A percentile compares a stretch with the other conserved stretches of the same genome.
Conservation (phyloP, 805 yeast species). For the Schwanniomyces yamadae region DNA sequence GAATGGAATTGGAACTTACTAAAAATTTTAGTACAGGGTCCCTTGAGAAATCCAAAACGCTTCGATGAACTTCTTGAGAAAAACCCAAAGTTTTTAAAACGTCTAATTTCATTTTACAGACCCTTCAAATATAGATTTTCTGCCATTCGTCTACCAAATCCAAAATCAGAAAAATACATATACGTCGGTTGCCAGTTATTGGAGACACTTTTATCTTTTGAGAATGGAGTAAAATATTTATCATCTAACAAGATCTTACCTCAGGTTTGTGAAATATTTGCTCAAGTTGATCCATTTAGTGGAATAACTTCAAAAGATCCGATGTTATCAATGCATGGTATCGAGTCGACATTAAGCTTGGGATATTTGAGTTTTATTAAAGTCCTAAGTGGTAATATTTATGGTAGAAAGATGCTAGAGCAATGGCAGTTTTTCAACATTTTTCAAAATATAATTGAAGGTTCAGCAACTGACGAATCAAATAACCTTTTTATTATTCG, state of each 20-base stretch:
- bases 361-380: slow-evolving; percentile 86
- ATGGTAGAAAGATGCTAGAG: slow-evolving; percentile 69
- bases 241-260: slow-evolving; percentile 75
- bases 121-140: slow-evolving; percentile 86
- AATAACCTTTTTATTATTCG: slow-evolving; percentile 55
- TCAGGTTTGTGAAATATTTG: slow-evolving; percentile 85
- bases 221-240: slow-evolving; percentile 66
- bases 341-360: slow-evolving; percentile 62
- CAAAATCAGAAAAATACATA: slow-evolving; percentile 52
- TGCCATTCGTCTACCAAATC: slow-evolving; percentile 42
- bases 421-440: slow-evolving; percentile 86
- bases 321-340: slow-evolving; percentile 57
- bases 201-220: slow-evolving; percentile 57
- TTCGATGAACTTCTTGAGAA: slow-evolving; percentile 72
- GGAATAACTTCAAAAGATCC: slow-evolving; percentile 75
- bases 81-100: slow-evolving; percentile 81
- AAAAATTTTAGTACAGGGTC: slow-evolving; percentile 75
- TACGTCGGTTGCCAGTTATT: slow-evolving; percentile 75
- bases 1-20: slow-evolving; percentile 88
- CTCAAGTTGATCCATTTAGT: slow-evolving; percentile 78
- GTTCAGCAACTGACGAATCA: slow-evolving; percentile 28
- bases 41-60: slow-evolving; percentile 66
- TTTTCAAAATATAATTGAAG: slow-evolving; percentile 65
- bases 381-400: slow-evolving; percentile 53
- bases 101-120: slow-evolving; percentile 81